phyloP scores from a whole-genome alignment of 495 filamentous ascomycete genomes.

The Astrocystis sublimbata region DNA sequence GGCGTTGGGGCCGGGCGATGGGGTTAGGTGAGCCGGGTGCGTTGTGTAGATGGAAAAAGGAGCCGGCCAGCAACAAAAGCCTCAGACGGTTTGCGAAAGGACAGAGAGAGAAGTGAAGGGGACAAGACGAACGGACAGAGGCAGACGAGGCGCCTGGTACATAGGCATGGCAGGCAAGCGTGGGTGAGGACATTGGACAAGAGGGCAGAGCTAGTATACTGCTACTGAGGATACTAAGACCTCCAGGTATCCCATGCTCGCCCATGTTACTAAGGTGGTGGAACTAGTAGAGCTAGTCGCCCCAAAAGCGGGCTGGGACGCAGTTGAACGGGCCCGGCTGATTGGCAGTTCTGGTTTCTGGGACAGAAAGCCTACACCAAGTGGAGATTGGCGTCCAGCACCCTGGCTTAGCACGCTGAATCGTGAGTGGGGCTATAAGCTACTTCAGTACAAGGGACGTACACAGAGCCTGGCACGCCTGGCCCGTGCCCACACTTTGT shows the following conservation, averaged over 20 bases:
- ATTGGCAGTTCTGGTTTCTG: slow-evolving; percentile 20
- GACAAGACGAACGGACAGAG: no score
- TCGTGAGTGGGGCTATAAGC: no score
- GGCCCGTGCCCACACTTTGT: neutral
- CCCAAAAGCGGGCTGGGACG: slow-evolving; percentile 20
- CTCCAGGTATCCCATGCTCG: no score
- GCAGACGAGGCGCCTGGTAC: no score
- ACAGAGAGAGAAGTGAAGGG: slow-evolving; percentile 8
- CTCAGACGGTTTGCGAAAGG: slow-evolving; percentile 13
- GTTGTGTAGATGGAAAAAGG: neutral
- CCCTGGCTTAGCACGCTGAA: no score
- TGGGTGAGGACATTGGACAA: no score
- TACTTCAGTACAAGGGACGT: no score
- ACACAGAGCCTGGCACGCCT: no score
- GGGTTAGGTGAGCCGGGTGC: neutral
- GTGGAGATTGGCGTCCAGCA: no score
- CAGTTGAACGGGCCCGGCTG: slow-evolving; percentile 4
- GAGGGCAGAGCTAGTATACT: neutral
- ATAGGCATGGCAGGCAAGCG: no score
- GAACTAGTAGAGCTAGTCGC: neutral
- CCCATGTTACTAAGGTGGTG: no score
- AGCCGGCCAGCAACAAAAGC: slow-evolving; percentile 9
- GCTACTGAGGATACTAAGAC: no score
- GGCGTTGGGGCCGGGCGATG: neutral
- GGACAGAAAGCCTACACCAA: slow-evolving; percentile 13